Percentiles rank a stretch among this genome's conserved stretches.
These are phyloP conservation scores for Phlyctochytrium bullatum DNA, from an alignment of 192 early-diverging fungal species.

Conservation along the genomic window DNA sequence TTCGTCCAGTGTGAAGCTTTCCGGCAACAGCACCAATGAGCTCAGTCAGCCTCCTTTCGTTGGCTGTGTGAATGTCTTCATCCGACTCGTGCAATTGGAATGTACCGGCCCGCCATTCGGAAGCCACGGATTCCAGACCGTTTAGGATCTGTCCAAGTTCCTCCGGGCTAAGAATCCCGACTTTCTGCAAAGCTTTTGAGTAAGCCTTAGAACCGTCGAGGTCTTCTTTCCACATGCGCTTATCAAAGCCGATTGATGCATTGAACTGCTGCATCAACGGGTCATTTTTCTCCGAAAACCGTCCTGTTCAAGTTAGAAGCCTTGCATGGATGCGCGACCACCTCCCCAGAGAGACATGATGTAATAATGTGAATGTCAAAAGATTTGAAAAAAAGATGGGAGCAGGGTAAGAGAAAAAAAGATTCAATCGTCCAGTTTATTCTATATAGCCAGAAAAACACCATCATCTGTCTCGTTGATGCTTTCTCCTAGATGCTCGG, in stretches of 20 bases:
- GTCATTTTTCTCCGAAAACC: conserved; percentile 77
- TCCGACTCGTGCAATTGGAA: conserved; percentile 77
- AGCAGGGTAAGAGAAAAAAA: too few relatives aligned
- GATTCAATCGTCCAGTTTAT: too few relatives aligned
- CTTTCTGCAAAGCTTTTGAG: conserved; percentile 71
- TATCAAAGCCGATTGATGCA: conserved; percentile 91
- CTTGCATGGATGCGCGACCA: not conserved
- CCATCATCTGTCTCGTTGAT: too few relatives aligned
- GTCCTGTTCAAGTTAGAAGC: conserved; percentile 10
- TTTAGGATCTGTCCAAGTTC: conserved; percentile 71
- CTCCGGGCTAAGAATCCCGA: conserved; percentile 71
- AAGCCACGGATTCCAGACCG: conserved; percentile 72
- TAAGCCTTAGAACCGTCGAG: conserved; percentile 86
- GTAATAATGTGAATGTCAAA: too few relatives aligned
- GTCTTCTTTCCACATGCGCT: conserved; percentile 89
- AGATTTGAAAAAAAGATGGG: too few relatives aligned
- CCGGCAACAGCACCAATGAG: conserved; percentile 87
- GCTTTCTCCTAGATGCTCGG: too few relatives aligned
- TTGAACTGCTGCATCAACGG: conserved; percentile 98
- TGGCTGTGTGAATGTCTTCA: conserved; percentile 99
- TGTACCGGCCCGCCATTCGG: conserved; percentile 75
- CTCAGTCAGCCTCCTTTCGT: conserved; percentile 93
- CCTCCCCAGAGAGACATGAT: not conserved
- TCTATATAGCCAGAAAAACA: too few relatives aligned
- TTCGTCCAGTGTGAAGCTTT: conserved; percentile 95